Conservation (phyloP, 345 rosid species). For the Carallia pectinifolia region DNA sequence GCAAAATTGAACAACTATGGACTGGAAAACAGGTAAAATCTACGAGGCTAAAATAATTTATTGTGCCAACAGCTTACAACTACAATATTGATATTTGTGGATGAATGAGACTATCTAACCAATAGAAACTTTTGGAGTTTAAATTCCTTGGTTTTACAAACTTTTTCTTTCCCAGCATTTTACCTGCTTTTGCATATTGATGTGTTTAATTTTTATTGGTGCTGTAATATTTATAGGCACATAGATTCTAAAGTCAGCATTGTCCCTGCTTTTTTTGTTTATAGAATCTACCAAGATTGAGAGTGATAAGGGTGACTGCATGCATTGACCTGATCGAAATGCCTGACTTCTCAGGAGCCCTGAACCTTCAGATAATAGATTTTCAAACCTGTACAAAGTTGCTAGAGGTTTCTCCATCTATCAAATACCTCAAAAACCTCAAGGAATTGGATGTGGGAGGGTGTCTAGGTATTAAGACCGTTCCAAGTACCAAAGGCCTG, state of each 20-base stretch:
- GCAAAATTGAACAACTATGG: slow-evolving; percentile 3
- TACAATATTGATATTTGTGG: too few species aligned
- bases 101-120: too few species aligned
- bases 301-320: neutral
- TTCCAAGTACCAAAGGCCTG: neutral
- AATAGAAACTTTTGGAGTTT: neutral
- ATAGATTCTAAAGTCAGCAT: too few species aligned
- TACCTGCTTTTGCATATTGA: too few species aligned
- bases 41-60: too few species aligned
- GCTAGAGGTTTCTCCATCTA: neutral
- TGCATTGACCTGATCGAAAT: neutral
- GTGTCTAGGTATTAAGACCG: neutral
- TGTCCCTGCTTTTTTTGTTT: neutral
- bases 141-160: too few species aligned
- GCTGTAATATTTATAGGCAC: too few species aligned
- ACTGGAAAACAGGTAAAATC: neutral
- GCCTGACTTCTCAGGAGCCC: neutral
- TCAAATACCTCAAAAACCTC: neutral
- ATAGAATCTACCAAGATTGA: neutral
- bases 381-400: neutral
- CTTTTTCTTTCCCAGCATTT: too few species aligned
- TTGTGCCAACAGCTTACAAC: too few species aligned
- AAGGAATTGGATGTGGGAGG: neutral
- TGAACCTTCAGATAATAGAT: neutral
- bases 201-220: too few species aligned